A percentile compares a stretch with the other conserved stretches of the same genome.
Evolutionary conservation across 257 asterid genomes (phyloP).

Genomic region (Solanum ossicruentum): DNA sequence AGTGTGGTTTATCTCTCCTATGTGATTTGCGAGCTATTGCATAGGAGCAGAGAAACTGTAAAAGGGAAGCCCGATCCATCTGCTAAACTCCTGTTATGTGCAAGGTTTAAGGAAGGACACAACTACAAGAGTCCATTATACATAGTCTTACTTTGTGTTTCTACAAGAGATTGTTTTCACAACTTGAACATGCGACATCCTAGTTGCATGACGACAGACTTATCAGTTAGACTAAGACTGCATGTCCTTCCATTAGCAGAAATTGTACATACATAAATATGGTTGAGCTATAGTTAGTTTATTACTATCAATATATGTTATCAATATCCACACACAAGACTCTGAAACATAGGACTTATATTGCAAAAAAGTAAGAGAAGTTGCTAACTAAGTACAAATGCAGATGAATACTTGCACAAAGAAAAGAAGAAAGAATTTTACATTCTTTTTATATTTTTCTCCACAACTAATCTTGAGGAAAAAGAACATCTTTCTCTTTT

Average conservation of each 20-base stretch:
- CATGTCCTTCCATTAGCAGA: neutral
- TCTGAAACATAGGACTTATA: neutral
- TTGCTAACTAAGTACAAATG: neutral
- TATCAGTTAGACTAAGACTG: too few species aligned
- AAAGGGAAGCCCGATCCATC: too few species aligned
- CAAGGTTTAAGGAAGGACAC: too few species aligned
- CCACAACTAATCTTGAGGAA: neutral
- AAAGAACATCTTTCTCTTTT: neutral
- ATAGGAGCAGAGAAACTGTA: too few species aligned
- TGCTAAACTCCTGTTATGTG: too few species aligned
- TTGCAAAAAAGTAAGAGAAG: neutral
- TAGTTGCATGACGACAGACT: too few species aligned
- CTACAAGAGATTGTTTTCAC: too few species aligned
- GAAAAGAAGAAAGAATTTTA: neutral
- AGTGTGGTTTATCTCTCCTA: too few species aligned
- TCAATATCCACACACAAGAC: neutral
- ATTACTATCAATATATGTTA: neutral
- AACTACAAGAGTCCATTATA: too few species aligned
- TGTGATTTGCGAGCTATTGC: too few species aligned
- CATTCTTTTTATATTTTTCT: neutral
- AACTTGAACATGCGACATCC: too few species aligned
- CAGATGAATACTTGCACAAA: neutral
- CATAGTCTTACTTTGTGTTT: too few species aligned
- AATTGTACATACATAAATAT: neutral
- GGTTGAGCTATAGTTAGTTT: neutral